Conservation (phyloP, 1,284 basidiomycete species). For the Heterobasidion parviporum region DNA sequence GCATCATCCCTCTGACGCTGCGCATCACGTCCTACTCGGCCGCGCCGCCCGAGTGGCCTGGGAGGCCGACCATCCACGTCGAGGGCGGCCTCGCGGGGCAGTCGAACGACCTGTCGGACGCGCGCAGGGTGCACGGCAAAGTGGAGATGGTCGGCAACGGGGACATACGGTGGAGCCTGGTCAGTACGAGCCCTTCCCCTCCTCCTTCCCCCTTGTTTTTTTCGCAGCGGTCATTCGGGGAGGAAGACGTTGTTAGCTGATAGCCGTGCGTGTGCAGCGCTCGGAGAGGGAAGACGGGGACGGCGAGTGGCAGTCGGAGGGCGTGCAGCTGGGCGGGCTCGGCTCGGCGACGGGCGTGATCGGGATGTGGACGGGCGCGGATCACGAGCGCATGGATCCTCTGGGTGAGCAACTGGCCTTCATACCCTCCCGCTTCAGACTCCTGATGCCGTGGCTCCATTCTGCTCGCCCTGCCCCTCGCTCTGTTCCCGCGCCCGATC, state of each 20-base stretch:
- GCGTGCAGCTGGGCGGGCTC: constrained; percentile 45
- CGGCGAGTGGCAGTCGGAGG: constrained; percentile 45
- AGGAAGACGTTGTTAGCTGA: background rate
- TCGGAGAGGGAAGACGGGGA: constrained; percentile 15
- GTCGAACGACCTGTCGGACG: constrained; percentile 17
- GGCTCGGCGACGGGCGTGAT: constrained; percentile 43
- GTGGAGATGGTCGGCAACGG: constrained; percentile 45
- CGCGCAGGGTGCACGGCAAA: constrained; percentile 30
- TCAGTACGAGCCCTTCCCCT: constrained; percentile 21
- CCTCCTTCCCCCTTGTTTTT: too few relatives aligned
- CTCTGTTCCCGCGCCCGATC: background rate
- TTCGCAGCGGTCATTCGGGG: too few relatives aligned
- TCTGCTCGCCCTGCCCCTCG: background rate
- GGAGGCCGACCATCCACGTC: constrained; percentile 43
- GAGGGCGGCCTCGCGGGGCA: constrained; percentile 32
- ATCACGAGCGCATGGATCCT: constrained; percentile 37
- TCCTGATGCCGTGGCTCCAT: background rate
- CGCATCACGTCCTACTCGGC: constrained; percentile 34
- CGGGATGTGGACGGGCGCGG: constrained; percentile 53
- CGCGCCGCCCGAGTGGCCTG: constrained; percentile 23
- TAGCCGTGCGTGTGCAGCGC: constrained; percentile 8
- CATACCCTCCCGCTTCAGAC: background rate
- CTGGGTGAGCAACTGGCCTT: constrained; percentile 27
- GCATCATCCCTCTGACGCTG: constrained; percentile 45
- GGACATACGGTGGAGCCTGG: constrained; percentile 44